Evolutionary conservation across 2,329 filamentous ascomycete genomes (phyloP).

Genomic region (Diaporthe capsici): DNA sequence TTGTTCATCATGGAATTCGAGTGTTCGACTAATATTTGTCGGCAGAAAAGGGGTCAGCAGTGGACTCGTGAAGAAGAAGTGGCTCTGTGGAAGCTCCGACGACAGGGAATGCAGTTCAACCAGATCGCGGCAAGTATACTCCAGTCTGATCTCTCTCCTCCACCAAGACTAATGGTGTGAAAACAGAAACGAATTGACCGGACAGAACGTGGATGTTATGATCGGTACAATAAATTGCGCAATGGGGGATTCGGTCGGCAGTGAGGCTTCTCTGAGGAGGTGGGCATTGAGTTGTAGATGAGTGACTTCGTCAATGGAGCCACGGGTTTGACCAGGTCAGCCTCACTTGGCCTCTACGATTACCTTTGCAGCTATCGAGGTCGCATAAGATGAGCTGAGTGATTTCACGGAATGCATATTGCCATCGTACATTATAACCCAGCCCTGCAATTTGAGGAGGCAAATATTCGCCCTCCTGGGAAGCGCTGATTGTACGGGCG

Average conservation of each 20-base stretch:
- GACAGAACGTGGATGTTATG: conserved; percentile 40
- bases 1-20: background rate
- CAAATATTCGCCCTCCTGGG: no score
- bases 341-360: background rate
- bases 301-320: background rate
- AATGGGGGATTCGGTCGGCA: conserved; percentile 36
- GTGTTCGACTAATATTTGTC: background rate
- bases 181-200: conserved; percentile 37
- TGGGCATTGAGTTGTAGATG: background rate
- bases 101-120: conserved; percentile 39
- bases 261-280: background rate
- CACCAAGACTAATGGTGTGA: background rate
- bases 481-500: no score
- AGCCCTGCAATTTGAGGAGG: no score
- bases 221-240: conserved; percentile 41
- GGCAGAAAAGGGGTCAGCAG: conserved; percentile 41
- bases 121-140: conserved; percentile 35
- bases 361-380: background rate
- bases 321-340: background rate
- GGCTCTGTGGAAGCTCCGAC: conserved; percentile 38
- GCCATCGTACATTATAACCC: no score
- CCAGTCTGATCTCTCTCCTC: no score
- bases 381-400: background rate
- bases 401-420: no score
- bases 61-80: conserved; percentile 40